Evolutionary conservation across 352 stramenopile species (phyloP).

Genomic region (Salisapilia sapeloensis): DNA sequence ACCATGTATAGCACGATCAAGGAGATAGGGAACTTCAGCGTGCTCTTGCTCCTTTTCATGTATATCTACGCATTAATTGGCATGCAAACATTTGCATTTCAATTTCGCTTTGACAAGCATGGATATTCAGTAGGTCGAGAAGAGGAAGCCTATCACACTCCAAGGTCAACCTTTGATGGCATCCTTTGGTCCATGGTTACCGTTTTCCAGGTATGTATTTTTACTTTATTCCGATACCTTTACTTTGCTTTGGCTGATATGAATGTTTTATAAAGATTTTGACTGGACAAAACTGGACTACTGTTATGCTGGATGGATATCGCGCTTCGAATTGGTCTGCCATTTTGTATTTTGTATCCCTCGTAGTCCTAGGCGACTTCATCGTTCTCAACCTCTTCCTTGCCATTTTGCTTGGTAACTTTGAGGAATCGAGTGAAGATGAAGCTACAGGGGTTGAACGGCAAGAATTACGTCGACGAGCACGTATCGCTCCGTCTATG

Average conservation of each 20-base stretch:
- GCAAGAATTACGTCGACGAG: slow-evolving; percentile 11
- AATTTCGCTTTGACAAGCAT: slow-evolving; percentile 75
- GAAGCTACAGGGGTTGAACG: slow-evolving; percentile 18
- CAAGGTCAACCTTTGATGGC: slow-evolving; percentile 46
- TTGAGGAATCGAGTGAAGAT: slow-evolving; percentile 55
- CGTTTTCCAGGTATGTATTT: slow-evolving; percentile 31
- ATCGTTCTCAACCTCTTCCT: slow-evolving; percentile 88
- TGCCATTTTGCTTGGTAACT: slow-evolving; percentile 82
- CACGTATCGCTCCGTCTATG: slow-evolving; percentile 4
- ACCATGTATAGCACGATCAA: slow-evolving; percentile 81
- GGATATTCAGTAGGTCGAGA: slow-evolving; percentile 22
- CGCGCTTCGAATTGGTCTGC: slow-evolving; percentile 34
- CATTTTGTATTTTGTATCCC: slow-evolving; percentile 63
- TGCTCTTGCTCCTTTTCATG: slow-evolving; percentile 87
- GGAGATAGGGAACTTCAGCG: slow-evolving; percentile 84
- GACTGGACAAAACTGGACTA: slow-evolving; percentile 87
- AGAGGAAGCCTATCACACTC: slow-evolving; percentile 14
- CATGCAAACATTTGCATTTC: slow-evolving; percentile 87
- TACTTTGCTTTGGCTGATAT: not conserved
- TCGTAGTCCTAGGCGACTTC: slow-evolving; percentile 80
- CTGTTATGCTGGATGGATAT: slow-evolving; percentile 81
- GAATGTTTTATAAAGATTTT: slow-evolving; percentile 51
- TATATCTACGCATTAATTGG: slow-evolving; percentile 87
- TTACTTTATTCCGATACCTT: not conserved
- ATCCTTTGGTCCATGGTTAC: slow-evolving; percentile 52